Conservation (phyloP, 495 filamentous ascomycete genomes). For the Penicillium malachiteum region DNA sequence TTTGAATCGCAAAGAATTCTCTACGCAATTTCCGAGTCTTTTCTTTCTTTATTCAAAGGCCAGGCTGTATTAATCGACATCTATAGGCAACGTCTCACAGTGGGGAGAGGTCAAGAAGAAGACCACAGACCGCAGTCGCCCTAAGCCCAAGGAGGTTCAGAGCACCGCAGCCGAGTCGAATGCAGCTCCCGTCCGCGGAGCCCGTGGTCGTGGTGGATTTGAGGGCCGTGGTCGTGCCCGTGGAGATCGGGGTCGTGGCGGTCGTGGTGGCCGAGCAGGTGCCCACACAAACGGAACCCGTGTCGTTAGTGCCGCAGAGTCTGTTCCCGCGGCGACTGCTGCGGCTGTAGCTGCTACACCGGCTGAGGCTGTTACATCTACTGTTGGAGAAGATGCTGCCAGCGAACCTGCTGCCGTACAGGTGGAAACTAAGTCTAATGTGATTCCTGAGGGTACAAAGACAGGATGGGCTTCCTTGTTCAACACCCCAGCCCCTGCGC, state of each 20-base stretch:
- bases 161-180: conserved; percentile 49
- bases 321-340: conserved; percentile 8
- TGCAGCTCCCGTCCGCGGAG: conserved; percentile 56
- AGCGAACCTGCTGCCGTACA: conserved; percentile 31
- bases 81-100: conserved; percentile 78
- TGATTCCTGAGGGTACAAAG: conserved; percentile 50
- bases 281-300: conserved; percentile 55
- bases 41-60: background rate
- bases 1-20: background rate
- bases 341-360: conserved; percentile 28
- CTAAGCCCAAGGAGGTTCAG: conserved; percentile 77
- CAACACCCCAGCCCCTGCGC: conserved; percentile 46
- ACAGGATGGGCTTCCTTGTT: conserved; percentile 67
- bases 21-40: background rate
- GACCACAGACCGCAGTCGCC: conserved; percentile 74
- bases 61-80: background rate
- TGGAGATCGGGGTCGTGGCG: conserved; percentile 73
- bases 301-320: conserved; percentile 29
- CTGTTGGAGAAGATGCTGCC: conserved; percentile 26
- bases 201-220: conserved; percentile 63
- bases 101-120: conserved; percentile 96
- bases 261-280: conserved; percentile 67
- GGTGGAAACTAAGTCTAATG: conserved; percentile 42
- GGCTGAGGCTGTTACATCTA: conserved; percentile 39
- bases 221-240: conserved; percentile 70